Evolutionary conservation across 2,329 filamentous ascomycete genomes (phyloP).

Genomic region (Penicillium italicum): DNA sequence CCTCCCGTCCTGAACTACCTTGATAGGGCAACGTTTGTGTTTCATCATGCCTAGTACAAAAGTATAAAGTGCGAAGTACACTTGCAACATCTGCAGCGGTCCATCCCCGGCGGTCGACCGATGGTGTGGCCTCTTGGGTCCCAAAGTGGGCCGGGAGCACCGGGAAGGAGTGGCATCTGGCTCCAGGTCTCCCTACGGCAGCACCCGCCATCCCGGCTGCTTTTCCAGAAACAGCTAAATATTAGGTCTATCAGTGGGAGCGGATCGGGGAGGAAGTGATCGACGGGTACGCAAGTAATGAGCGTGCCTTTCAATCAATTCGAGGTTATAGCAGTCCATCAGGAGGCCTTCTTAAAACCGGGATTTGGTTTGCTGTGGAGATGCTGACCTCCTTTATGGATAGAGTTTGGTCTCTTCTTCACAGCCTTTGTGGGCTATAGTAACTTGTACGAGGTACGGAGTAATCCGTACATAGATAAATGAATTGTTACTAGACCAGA

Average conservation of each 20-base stretch:
- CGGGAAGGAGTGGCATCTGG: neutral
- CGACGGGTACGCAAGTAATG: neutral
- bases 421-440: neutral
- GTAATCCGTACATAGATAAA: neutral
- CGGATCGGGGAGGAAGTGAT: neutral
- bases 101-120: neutral
- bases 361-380: constrained; percentile 2
- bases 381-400: neutral
- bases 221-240: constrained; percentile 9
- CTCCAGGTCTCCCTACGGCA: constrained; percentile 2
- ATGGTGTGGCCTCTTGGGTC: neutral
- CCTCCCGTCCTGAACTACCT: neutral
- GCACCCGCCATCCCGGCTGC: constrained; percentile 14
- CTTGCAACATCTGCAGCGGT: neutral
- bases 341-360: neutral
- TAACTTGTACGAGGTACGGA: neutral
- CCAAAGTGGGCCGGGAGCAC: neutral
- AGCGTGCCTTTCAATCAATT: neutral
- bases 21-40: neutral
- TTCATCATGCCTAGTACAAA: neutral
- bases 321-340: neutral
- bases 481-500: neutral
- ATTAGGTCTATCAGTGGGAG: neutral
- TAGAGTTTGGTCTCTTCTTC: neutral
- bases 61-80: neutral